Percentiles rank a stretch among this genome's conserved stretches.
phyloP scores from a whole-genome alignment of 2,329 filamentous ascomycete genomes.

The Magnaporthales sp. region DNA sequence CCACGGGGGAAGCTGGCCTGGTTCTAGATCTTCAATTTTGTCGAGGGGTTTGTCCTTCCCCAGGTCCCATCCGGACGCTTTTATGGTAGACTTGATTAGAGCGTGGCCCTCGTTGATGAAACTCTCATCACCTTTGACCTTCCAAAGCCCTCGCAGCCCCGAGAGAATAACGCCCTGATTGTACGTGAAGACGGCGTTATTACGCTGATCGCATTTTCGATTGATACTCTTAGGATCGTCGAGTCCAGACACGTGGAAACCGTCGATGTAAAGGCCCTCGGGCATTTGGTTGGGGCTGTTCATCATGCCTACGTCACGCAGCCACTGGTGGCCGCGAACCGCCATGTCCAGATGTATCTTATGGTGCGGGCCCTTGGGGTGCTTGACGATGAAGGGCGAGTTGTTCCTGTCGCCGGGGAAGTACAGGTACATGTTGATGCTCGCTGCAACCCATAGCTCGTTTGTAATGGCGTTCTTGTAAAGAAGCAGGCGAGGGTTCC shows the following conservation, averaged over 20 bases:
- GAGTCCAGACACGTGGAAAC: constrained; percentile 73
- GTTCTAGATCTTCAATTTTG: constrained; percentile 19
- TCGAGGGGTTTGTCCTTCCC: constrained; percentile 31
- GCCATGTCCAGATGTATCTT: constrained; percentile 64
- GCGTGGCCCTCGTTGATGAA: constrained; percentile 74
- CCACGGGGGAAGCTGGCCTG: constrained; percentile 47
- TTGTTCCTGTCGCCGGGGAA: constrained; percentile 73
- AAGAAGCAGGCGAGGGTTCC: constrained; percentile 70
- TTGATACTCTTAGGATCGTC: constrained; percentile 52
- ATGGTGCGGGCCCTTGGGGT: constrained; percentile 34
- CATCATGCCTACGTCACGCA: constrained; percentile 71
- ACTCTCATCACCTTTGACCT: constrained; percentile 59
- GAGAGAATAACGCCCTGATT: constrained; percentile 89
- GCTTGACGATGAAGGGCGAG: constrained; percentile 49
- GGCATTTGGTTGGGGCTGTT: constrained; percentile 36
- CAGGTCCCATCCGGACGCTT: constrained; percentile 67
- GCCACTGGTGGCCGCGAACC: constrained; percentile 71
- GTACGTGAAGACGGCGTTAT: constrained; percentile 90
- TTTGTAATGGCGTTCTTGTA: constrained; percentile 99
- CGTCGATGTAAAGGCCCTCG: constrained; percentile 69
- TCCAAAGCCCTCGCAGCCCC: constrained; percentile 71
- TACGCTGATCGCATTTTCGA: constrained; percentile 67
- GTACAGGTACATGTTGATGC: constrained; percentile 80
- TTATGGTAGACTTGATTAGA: constrained; percentile 66
- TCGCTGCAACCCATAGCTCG: constrained; percentile 78